These are phyloP conservation scores for Cladosporium sp. DNA, from an alignment of 2,329 filamentous ascomycete species.

Conservation along the genomic window DNA sequence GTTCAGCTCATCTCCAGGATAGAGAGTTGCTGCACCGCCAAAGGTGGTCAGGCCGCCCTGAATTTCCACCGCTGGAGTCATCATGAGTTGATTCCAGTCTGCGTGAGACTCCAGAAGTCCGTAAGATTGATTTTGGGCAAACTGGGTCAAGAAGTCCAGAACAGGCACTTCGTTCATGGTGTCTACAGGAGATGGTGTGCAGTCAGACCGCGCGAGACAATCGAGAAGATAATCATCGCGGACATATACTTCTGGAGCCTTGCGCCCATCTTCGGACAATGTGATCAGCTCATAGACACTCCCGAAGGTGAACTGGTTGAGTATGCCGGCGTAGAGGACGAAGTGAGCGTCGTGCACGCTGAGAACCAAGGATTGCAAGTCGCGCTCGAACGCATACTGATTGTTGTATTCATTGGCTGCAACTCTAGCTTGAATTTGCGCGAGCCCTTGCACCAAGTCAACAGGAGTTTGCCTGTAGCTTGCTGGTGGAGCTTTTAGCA, in stretches of 20 bases:
- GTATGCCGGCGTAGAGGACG: constrained; percentile 8
- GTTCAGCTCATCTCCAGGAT: constrained; percentile 25
- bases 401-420: constrained; percentile 29
- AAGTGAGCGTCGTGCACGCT: constrained; percentile 41
- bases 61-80: constrained; percentile 25
- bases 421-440: constrained; percentile 32
- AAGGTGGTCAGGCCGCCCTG: constrained; percentile 22
- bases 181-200: constrained; percentile 32
- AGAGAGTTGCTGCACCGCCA: constrained; percentile 31
- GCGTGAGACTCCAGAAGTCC: constrained; percentile 32
- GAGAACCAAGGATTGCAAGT: constrained; percentile 32
- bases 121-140: constrained; percentile 20
- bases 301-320: background rate
- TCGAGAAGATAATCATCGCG: background rate
- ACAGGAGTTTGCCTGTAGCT: constrained; percentile 35
- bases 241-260: background rate
- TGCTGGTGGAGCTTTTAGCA: constrained; percentile 35
- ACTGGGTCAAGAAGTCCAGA: constrained; percentile 29
- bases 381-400: constrained; percentile 40
- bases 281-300: background rate
- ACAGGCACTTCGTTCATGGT: constrained; percentile 36
- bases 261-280: background rate
- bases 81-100: constrained; percentile 36
- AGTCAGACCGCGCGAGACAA: background rate
- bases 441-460: constrained; percentile 36